Evolutionary conservation across 441 rosid species (phyloP), one percentile per base, ranked within the genome.

Genomic region (Populus hybrid): DNA sequence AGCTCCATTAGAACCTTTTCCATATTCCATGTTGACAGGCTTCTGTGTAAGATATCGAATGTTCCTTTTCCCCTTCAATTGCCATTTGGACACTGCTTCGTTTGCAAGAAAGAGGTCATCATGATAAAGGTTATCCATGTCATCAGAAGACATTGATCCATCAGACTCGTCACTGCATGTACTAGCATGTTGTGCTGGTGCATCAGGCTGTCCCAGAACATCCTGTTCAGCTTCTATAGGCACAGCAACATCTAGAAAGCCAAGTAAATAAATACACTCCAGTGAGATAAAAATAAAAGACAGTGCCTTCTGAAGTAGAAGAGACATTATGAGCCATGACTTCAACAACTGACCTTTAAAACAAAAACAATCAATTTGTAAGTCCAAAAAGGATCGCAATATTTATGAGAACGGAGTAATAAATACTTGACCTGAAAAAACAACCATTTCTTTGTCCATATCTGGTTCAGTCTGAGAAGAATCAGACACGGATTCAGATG

Each of bases 51-150:
- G 88, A 80, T 90, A 87, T 10, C 98, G 91, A 40, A 85, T 83
- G 73, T 92, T 94, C 85, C 98, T 89, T 85, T 94, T 96, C 74
- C 99, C 91, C 88, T 92, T 96, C 73, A 85, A 85, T 82, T 88
- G 95, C 99, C 99, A 96, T 77, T 90, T 92, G 84, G 97, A 94
- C 81, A 90, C 94, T 16, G 93, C 86, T 76, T 84, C 94, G 72
- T 85, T 80, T 75, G 82, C 87, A 79, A 85, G 82, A 81, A 81
- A 82, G 70, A 83, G 88, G 59, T 88, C 86, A 40, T 77, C 89
- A 42, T 86, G 83, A 83, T 88, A 88, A 64, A 86, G 82, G 82
- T 85, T 83, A 80, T 87, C 78, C 64, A 84, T 77, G 78, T 89
- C 94, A 76, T 89, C 92, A 82, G 97, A 92, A 42, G 85, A 84